Evolutionary conservation across 768 basidiomycete genomes (phyloP).

Genomic region (Tricholoma hemisulphureum): DNA sequence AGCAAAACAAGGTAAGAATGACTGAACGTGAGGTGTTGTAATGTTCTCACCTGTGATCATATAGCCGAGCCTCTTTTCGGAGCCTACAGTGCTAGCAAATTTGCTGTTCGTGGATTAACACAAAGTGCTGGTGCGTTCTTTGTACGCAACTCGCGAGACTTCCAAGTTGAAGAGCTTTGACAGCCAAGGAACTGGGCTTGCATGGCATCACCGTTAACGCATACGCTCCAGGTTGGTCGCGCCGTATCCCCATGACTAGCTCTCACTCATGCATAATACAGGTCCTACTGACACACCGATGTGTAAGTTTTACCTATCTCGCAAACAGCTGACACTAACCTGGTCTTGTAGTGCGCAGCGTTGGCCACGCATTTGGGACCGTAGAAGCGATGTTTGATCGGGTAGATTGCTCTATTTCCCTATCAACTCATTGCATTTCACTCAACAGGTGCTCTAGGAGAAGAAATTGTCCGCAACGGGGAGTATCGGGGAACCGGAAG

Average conservation of each 20-base stretch:
- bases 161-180: neutral
- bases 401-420: neutral
- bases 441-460: neutral
- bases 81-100: conserved; percentile 20
- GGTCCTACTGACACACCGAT: conserved; percentile 10
- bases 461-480: conserved; percentile 8
- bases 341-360: neutral
- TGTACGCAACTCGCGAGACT: neutral
- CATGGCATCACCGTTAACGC: conserved; percentile 35
- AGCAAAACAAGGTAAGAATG: conserved; percentile 35
- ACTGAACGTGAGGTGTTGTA: neutral
- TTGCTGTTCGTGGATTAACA: conserved; percentile 22
- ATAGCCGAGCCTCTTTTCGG: neutral
- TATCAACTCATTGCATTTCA: neutral
- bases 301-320: neutral
- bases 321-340: neutral
- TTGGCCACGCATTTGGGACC: neutral
- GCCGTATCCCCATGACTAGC: neutral
- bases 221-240: conserved; percentile 30
- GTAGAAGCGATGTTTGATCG: neutral
- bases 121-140: conserved; percentile 16
- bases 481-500: conserved; percentile 26
- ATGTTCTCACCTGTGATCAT: neutral
- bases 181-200: conserved; percentile 20
- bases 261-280: neutral